Base-by-base conservation (phyloP, 1,284 basidiomycete genomes). In the Apiotrichum akiyoshidainum region DNA sequence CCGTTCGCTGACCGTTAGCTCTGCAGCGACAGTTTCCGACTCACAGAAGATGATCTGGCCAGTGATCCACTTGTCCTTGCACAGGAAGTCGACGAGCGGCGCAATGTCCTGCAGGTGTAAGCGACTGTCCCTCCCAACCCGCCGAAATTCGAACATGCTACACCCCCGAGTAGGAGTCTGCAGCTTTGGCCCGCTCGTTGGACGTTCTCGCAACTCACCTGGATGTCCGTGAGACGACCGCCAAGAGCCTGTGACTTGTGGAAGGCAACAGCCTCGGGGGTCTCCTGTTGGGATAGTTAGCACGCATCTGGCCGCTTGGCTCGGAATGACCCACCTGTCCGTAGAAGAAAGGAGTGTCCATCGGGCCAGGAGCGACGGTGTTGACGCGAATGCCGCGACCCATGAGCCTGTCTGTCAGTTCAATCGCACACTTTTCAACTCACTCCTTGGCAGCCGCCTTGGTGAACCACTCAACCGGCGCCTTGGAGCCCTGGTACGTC, bases 401-500 rank as follows among this genome's bases (percentile, higher is more conserved):
- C 56, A 52, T 50, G 35, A 64, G 59, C 44, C 55, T 59, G 46
- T 19, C 13, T 37, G 22, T 41, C 37, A 9, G 6, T 33, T 31
- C 31, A 9, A 10, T 8, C 26, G 26, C 26, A 31, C 3, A 5
- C 14, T 16, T 7, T 37, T 40, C 21, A 1, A 63, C 61, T 39
- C 46, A 63, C 62, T 65, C 66, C 55, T 67, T 65, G 17, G 64
- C 61, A 5, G 62, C 64, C 0, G 59, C 57, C 57, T 65, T 67
- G 46, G 62, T 64, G 60, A 65, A 67, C 60, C 61, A 67, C 60
- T 67, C 66, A 11, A 65, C 64, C 3, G 66, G 61, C 39, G 66
- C 64, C 58, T 67, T 67, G 56, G 54, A 58, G 19, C 66, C 66
- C 64, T 67, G 64, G 59, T 65, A 67, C 9, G 64, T 59, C n/a